These are phyloP conservation scores for Stephania japonica DNA, from an alignment of 164 flowering plant species.

Conservation along the genomic window DNA sequence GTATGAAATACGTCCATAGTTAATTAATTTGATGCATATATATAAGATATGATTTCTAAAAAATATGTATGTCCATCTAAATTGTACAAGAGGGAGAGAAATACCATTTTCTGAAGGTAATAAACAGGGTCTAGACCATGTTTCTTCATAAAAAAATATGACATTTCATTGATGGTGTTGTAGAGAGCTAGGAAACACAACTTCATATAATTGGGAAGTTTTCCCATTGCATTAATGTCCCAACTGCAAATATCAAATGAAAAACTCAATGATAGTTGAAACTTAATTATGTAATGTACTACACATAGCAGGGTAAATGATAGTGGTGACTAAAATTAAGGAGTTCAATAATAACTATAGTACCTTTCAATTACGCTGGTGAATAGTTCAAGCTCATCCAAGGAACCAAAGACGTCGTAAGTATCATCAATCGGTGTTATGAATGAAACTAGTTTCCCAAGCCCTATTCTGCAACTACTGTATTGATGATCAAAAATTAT, in stretches of 20 bases:
- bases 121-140: constrained; percentile 18
- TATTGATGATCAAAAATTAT: constrained; percentile 26
- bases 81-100: not conserved
- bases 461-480: constrained; percentile 17
- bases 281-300: not conserved
- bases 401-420: constrained; percentile 38
- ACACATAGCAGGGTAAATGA: no score
- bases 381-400: constrained; percentile 37
- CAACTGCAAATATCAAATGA: constrained; percentile 25
- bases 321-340: no score
- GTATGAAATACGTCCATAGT: not conserved
- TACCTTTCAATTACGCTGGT: constrained; percentile 37
- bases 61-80: not conserved
- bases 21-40: no score
- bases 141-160: constrained; percentile 23
- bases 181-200: constrained; percentile 35
- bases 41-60: not conserved
- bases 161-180: constrained; percentile 36
- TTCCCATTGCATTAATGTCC: constrained; percentile 27
- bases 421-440: constrained; percentile 37
- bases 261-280: not conserved
- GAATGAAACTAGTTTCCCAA: constrained; percentile 23
- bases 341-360: no score
- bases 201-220: constrained; percentile 45
- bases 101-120: constrained; percentile 24